A percentile compares a stretch with the other conserved stretches of the same genome.
Evolutionary conservation across 2,329 filamentous ascomycete genomes (phyloP).

Genomic region (Neofusicoccum sp.): DNA sequence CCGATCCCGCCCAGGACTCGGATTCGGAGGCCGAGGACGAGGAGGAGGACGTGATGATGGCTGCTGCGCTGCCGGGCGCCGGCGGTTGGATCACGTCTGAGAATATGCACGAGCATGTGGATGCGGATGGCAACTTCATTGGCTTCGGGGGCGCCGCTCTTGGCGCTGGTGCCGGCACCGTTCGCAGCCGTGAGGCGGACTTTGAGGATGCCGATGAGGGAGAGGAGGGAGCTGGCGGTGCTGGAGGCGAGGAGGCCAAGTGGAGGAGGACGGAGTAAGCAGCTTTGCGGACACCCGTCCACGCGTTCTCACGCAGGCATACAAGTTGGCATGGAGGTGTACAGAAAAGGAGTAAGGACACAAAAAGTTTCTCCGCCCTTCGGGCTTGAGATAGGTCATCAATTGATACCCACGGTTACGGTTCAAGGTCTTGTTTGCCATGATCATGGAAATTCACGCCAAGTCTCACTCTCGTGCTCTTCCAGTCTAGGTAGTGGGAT

Average conservation of each 20-base stretch:
- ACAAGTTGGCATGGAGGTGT: no score
- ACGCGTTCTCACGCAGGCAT: no score
- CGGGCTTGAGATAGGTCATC: neutral
- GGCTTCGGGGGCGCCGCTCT: constrained; percentile 30
- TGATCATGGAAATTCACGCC: no score
- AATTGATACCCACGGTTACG: constrained; percentile 4
- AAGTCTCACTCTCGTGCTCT: no score
- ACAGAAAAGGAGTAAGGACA: neutral
- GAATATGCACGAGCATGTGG: constrained; percentile 72
- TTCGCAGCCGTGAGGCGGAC: constrained; percentile 33
- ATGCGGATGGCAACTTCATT: constrained; percentile 40
- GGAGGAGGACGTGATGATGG: constrained; percentile 51
- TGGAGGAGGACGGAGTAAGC: constrained; percentile 36
- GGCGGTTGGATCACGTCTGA: constrained; percentile 88
- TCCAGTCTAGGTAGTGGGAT: no score
- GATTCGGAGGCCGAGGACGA: constrained; percentile 57
- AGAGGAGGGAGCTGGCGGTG: constrained; percentile 20
- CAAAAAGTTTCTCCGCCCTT: no score
- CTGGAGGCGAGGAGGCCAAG: constrained; percentile 29
- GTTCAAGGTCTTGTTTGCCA: neutral
- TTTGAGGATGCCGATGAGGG: constrained; percentile 13
- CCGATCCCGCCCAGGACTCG: constrained; percentile 59
- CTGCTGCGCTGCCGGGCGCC: constrained; percentile 57
- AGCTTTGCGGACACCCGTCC: no score
- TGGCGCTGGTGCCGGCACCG: constrained; percentile 39